Conservation (phyloP, 176 grass and related monocot genomes). For the Olyra latifolia region DNA sequence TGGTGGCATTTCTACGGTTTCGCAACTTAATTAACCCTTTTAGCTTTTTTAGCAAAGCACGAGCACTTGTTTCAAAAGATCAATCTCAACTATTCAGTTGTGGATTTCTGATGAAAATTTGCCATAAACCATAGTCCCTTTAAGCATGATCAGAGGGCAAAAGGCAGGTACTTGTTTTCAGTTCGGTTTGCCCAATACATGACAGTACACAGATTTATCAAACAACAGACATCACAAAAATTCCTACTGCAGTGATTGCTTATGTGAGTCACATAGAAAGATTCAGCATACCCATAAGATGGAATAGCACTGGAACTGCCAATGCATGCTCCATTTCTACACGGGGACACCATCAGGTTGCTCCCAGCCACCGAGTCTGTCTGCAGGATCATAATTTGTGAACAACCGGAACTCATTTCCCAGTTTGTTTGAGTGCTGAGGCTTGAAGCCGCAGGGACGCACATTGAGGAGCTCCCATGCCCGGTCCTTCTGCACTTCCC, state of each 20-base stretch:
- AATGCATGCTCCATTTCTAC: not conserved
- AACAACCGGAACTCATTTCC: slow-evolving; percentile 81
- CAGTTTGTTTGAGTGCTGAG: slow-evolving; percentile 79
- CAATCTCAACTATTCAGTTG: no score
- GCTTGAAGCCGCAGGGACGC: slow-evolving; percentile 66
- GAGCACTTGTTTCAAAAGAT: no score
- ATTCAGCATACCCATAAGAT: not conserved
- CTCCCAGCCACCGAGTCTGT: slow-evolving; percentile 75
- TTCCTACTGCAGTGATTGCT: not conserved
- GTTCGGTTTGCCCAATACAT: not conserved
- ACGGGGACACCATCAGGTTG: not conserved
- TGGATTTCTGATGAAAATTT: not conserved
- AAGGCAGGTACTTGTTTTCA: not conserved
- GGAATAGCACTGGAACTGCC: not conserved
- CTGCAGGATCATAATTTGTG: slow-evolving; percentile 65
- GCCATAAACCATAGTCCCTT: not conserved
- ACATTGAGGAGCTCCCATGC: slow-evolving; percentile 66
- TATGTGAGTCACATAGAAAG: not conserved
- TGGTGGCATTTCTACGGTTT: no score
- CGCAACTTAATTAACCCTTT: no score
- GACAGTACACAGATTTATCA: not conserved
- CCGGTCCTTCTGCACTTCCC: slow-evolving; percentile 72
- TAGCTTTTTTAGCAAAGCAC: no score
- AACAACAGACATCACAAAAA: not conserved
- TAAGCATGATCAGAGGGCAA: not conserved